These are phyloP conservation scores for Lentinula edodes DNA, from an alignment of 768 basidiomycete species.

Conservation along the genomic window DNA sequence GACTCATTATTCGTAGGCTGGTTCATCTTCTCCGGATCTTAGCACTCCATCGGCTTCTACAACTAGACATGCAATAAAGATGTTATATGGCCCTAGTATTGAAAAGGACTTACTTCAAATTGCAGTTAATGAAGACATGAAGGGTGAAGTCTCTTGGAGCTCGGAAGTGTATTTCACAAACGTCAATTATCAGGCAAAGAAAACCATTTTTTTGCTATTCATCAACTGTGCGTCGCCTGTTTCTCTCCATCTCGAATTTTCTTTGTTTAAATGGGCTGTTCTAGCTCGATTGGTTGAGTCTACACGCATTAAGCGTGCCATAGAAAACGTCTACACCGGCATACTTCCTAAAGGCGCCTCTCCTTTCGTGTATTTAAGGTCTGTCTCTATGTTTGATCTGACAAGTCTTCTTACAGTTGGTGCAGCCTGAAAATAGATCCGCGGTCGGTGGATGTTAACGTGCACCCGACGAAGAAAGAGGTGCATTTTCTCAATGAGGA, in stretches of 20 bases:
- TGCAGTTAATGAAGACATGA: conserved; percentile 23
- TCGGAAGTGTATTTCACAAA: conserved; percentile 78
- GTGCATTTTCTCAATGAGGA: conserved; percentile 95
- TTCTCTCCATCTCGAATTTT: conserved; percentile 30
- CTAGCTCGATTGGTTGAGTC: conserved; percentile 92
- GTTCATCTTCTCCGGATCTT: conserved; percentile 70
- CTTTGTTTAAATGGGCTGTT: background rate
- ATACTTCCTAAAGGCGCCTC: conserved; percentile 85
- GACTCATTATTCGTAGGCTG: conserved; percentile 40
- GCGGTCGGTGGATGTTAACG: conserved; percentile 89
- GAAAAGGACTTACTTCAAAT: conserved; percentile 67
- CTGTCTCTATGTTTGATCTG: background rate
- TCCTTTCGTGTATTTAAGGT: conserved; percentile 96
- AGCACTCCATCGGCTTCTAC: conserved; percentile 71
- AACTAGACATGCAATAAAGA: conserved; percentile 62
- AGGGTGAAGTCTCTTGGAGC: conserved; percentile 48
- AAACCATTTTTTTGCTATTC: conserved; percentile 80
- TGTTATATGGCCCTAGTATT: conserved; percentile 77
- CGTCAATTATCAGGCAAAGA: conserved; percentile 87
- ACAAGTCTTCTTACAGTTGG: background rate
- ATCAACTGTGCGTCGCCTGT: conserved; percentile 73
- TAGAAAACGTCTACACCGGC: conserved; percentile 80
- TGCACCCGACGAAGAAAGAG: conserved; percentile 96
- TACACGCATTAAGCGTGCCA: conserved; percentile 73
- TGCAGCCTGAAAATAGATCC: conserved; percentile 78